These are phyloP conservation scores for Thozetella sp. DNA, from an alignment of 495 filamentous ascomycete species.

Conservation along the genomic window DNA sequence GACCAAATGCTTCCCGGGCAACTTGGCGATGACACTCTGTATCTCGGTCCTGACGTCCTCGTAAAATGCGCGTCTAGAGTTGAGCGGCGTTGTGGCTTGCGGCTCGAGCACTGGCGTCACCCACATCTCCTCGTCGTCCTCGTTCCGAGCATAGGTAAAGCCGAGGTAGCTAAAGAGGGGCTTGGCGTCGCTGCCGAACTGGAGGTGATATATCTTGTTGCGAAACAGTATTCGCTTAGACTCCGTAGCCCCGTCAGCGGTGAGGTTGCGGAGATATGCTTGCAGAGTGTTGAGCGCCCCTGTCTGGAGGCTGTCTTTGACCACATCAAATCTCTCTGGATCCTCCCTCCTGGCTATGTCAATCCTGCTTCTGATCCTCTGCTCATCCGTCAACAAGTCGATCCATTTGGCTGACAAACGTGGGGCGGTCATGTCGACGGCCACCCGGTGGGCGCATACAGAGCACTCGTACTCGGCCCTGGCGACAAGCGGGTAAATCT, in stretches of 20 bases:
- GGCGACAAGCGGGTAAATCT: conserved; percentile 28
- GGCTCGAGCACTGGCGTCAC: conserved; percentile 18
- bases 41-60: conserved; percentile 35
- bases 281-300: conserved; percentile 58
- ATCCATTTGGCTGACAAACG: conserved; percentile 52
- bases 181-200: conserved; percentile 67
- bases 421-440: conserved; percentile 53
- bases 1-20: conserved; percentile 6
- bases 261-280: conserved; percentile 63
- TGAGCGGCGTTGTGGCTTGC: conserved; percentile 19
- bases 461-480: conserved; percentile 60
- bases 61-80: conserved; percentile 25
- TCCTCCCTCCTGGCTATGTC: conserved; percentile 54
- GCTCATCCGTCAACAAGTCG: conserved; percentile 55
- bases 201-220: conserved; percentile 73
- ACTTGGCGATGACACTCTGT: conserved; percentile 21
- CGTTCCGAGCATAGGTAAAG: conserved; percentile 43
- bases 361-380: conserved; percentile 52
- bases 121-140: conserved; percentile 22
- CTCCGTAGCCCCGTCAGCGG: conserved; percentile 38
- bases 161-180: conserved; percentile 64
- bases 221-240: conserved; percentile 59
- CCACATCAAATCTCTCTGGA: conserved; percentile 59
- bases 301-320: conserved; percentile 44
- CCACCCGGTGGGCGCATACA: conserved; percentile 20